Evolutionary conservation across 192 early-diverging fungal genomes (phyloP).

Genomic region (Backusella tarrabulga): DNA sequence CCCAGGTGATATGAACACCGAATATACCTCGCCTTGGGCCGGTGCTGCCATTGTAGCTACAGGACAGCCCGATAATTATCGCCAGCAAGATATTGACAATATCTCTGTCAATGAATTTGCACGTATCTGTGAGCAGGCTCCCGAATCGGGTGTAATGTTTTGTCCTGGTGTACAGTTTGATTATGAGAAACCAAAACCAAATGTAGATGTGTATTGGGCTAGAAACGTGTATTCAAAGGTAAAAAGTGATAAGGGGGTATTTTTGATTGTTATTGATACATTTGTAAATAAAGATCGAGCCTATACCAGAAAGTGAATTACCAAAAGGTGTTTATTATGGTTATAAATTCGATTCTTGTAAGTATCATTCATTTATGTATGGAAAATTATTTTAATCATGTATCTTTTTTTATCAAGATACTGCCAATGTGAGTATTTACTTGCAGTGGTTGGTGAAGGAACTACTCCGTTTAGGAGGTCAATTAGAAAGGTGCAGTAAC

Average conservation of each 20-base stretch:
- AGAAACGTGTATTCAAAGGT: conserved; percentile 45
- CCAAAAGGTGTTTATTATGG: conserved; percentile 10
- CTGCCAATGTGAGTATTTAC: conserved; percentile 68
- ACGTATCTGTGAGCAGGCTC: conserved; percentile 18
- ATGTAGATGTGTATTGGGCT: conserved; percentile 37
- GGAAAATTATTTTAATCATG: neutral
- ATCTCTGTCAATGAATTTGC: conserved; percentile 34
- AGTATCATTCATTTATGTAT: neutral
- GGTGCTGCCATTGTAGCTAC: conserved; percentile 32
- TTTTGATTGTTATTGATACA: neutral
- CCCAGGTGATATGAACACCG: conserved; percentile 45
- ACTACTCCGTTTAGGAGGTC: conserved; percentile 58
- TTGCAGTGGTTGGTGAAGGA: conserved; percentile 58
- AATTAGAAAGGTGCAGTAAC: conserved; percentile 26
- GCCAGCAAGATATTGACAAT: conserved; percentile 37
- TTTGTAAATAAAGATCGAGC: neutral
- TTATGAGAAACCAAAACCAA: conserved; percentile 7
- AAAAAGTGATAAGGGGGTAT: conserved; percentile 5
- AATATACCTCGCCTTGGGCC: conserved; percentile 62
- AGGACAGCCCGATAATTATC: conserved; percentile 29
- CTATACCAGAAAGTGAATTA: conserved; percentile 23
- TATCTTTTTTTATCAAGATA: conserved; percentile 33
- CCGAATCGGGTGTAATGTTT: conserved; percentile 40
- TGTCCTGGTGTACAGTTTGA: conserved; percentile 38
- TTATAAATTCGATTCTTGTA: conserved; percentile 31